These are phyloP conservation scores for Protomyces lactucae-debilis DNA, from an alignment of 1,139 yeast species.

Conservation along the genomic window DNA sequence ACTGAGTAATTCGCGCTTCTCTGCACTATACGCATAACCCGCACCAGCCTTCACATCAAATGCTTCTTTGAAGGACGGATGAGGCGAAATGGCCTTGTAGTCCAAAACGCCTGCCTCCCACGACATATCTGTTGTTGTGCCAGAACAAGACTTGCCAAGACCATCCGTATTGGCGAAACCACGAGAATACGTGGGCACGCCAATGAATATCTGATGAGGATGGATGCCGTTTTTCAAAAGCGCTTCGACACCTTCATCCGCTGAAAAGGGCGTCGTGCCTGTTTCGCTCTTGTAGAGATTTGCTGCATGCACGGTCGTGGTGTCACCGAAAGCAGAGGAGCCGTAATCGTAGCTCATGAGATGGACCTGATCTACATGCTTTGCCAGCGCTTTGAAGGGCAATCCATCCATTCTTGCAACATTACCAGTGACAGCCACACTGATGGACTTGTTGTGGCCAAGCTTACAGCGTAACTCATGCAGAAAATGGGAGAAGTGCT, in stretches of 20 bases:
- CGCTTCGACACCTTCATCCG: slow-evolving; percentile 47
- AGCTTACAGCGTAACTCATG: slow-evolving; percentile 45
- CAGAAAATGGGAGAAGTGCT: slow-evolving; percentile 47
- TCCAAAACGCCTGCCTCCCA: slow-evolving; percentile 53
- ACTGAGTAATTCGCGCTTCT: slow-evolving; percentile 46
- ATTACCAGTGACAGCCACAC: slow-evolving; percentile 59
- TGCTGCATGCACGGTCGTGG: slow-evolving; percentile 58
- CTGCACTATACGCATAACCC: slow-evolving; percentile 52
- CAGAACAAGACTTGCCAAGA: slow-evolving; percentile 47
- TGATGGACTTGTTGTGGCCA: slow-evolving; percentile 61
- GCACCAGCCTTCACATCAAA: slow-evolving; percentile 54
- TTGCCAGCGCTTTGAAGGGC: slow-evolving; percentile 51
- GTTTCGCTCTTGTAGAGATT: slow-evolving; percentile 48
- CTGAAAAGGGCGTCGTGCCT: slow-evolving; percentile 40
- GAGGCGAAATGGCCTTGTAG: slow-evolving; percentile 51
- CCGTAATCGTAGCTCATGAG: slow-evolving; percentile 84
- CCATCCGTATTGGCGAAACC: slow-evolving; percentile 50
- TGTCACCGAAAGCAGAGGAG: slow-evolving; percentile 63
- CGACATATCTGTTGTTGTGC: slow-evolving; percentile 37
- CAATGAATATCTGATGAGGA: slow-evolving; percentile 56
- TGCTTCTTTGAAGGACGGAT: slow-evolving; percentile 42
- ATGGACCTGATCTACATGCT: slow-evolving; percentile 63
- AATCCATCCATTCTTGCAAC: slow-evolving; percentile 36
- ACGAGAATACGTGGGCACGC: slow-evolving; percentile 85
- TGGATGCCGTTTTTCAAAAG: slow-evolving; percentile 47